These are phyloP conservation scores for Suhomyces guaymorum DNA, from an alignment of 1,139 yeast species.

Conservation along the genomic window DNA sequence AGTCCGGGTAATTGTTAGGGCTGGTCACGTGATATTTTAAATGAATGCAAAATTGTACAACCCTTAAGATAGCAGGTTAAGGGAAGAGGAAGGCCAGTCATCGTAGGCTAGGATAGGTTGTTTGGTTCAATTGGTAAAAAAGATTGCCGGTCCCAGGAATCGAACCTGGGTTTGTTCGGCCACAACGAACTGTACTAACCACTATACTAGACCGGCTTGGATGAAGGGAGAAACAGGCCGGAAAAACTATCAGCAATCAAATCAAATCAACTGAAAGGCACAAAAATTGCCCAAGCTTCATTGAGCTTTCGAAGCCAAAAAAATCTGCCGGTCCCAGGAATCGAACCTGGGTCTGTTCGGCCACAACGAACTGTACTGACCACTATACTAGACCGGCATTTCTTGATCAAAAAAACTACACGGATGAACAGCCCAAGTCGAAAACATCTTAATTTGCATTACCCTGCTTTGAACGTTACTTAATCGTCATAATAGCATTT, in stretches of 20 bases:
- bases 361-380: conserved; percentile 50
- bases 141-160: conserved; percentile 46
- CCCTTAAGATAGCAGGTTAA: conserved; percentile 32
- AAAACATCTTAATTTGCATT: no score
- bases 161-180: conserved; percentile 54
- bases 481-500: no score
- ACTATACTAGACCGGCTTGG: conserved; percentile 40
- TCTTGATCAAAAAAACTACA: no score
- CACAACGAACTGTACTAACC: conserved; percentile 58
- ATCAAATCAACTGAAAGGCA: no score
- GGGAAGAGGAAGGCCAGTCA: not conserved
- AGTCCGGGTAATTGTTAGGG: conserved; percentile 10
- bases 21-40: not conserved
- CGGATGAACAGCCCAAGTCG: no score
- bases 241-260: no score
- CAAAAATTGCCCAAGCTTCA: no score
- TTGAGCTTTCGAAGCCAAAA: no score
- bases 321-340: conserved; percentile 45
- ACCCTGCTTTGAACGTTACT: no score
- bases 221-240: not conserved
- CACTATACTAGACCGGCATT: conserved; percentile 47
- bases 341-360: conserved; percentile 49
- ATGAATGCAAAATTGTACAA: conserved; percentile 30
- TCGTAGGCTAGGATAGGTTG: not conserved
- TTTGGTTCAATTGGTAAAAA: conserved; percentile 4